These are phyloP conservation scores for Hydrangea macrophylla DNA, from an alignment of 148 eudicot species.

Conservation along the genomic window DNA sequence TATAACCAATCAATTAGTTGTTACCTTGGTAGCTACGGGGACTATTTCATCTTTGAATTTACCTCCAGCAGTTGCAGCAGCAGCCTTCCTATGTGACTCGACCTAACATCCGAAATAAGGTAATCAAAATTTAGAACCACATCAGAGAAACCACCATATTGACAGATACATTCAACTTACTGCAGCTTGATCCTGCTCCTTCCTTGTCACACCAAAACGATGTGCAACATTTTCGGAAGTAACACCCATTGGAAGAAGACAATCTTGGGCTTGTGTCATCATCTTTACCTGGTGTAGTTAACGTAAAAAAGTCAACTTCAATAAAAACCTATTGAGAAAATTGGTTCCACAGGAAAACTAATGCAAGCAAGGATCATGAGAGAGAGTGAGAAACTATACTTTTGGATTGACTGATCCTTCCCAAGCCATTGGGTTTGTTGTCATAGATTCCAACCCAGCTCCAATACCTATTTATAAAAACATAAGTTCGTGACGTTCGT, in stretches of 20 bases:
- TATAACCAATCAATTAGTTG: background rate
- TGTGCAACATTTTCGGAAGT: too few relatives aligned
- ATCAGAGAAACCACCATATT: background rate
- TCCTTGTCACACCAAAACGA: too few relatives aligned
- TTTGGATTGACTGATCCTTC: conserved; percentile 88
- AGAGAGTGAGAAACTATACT: conserved; percentile 34
- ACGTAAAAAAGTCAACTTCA: too few relatives aligned
- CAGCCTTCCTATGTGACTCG: conserved; percentile 95
- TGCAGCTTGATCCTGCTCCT: too few relatives aligned
- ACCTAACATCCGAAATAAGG: conserved; percentile 44
- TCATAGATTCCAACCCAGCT: conserved; percentile 96
- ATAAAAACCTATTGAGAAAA: background rate
- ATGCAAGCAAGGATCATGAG: background rate
- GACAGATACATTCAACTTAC: too few relatives aligned
- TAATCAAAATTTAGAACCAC: background rate
- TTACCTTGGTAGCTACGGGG: conserved; percentile 83
- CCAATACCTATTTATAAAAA: conserved; percentile 66
- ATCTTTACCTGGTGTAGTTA: too few relatives aligned
- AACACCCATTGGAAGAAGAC: too few relatives aligned
- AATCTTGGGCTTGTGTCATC: too few relatives aligned
- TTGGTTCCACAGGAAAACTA: background rate
- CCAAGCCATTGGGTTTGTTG: conserved; percentile 81
- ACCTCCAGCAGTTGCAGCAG: conserved; percentile 95
- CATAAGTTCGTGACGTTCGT: background rate
- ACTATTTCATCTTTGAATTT: conserved; percentile 87